Base-by-base conservation (phyloP, 768 basidiomycete species). In the Suillus placidus region DNA sequence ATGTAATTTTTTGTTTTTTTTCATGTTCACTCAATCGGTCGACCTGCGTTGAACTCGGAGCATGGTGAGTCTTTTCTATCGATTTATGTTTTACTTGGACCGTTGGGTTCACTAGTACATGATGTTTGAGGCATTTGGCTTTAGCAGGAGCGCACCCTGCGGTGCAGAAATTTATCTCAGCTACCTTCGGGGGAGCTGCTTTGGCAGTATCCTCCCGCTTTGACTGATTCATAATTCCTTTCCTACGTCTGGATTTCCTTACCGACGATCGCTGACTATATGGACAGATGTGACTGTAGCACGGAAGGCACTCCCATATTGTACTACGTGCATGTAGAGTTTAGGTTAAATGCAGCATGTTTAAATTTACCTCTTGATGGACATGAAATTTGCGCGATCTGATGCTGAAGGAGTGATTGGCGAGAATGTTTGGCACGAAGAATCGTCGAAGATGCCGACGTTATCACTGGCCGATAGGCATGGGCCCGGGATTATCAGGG, bases 51-150 rank as follows among this genome's bases (percentile, higher is more conserved):
- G 54, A 43, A 32, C 34, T 18, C 42, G 40, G 47, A 40, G 16
- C n/a, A 56, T 57, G 66, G 77, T 83, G 67, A 75, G 72, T 71
- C 4, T 62, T 20, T 58, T 3, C 55, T 35, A 35, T 42, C 56
- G 61, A 60, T 45, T 37, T 49, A 62, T 60, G 23, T 56, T 2
- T 38, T 67, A 56, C 16, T 57, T 32, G 26, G 43, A 47, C n/a
- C 57, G 32, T 51, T 23, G 4, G 51, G 63, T 66, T 66, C 52
- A 52, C 7, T 30, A 6, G 0, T 40, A 62, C 68, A 87, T 89
- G 91, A 92, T 92, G 90, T 88, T 91, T 91, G 91, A 92, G 91
- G 91, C 91, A 92, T 92, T 92, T 92, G 90, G 91, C 91, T 92
- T 92, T 91, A 92, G 90, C 86, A 80, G 85, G 83, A 67, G 67